Conservation (phyloP, 192 early-diverging fungal species). For the Coemansia sp. region DNA sequence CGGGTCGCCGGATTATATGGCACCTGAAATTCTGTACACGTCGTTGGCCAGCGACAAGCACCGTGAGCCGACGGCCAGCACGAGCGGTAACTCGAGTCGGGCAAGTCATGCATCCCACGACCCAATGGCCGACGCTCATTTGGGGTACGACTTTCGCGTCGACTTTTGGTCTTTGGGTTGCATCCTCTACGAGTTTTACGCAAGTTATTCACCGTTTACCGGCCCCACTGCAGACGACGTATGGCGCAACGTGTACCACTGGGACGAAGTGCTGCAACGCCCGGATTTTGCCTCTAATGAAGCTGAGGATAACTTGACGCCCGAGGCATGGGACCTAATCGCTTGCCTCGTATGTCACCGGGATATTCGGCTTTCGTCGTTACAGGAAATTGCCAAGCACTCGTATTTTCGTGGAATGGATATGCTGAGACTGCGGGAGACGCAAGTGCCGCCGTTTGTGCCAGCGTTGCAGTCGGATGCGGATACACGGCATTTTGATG, state of each 20-base stretch:
- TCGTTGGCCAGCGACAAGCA: constrained; percentile 40
- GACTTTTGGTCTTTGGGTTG: constrained; percentile 78
- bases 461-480: constrained; percentile 66
- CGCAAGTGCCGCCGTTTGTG: constrained; percentile 68
- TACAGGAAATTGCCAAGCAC: constrained; percentile 60
- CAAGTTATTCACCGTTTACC: constrained; percentile 75
- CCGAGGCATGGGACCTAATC: constrained; percentile 76
- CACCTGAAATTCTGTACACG: constrained; percentile 77
- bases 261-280: constrained; percentile 69
- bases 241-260: constrained; percentile 86
- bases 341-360: constrained; percentile 58
- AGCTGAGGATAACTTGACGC: constrained; percentile 76
- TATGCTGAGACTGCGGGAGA: constrained; percentile 62
- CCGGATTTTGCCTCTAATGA: constrained; percentile 76
- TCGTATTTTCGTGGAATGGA: constrained; percentile 64
- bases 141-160: constrained; percentile 66
- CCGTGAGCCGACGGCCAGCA: constrained; percentile 21
- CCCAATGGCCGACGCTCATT: constrained; percentile 57
- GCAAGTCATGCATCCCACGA: constrained; percentile 39
- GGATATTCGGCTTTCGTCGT: constrained; percentile 53
- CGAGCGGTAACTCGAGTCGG: constrained; percentile 38
- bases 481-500: constrained; percentile 83
- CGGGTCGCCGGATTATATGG: constrained; percentile 93
- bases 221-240: constrained; percentile 67
- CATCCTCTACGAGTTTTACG: constrained; percentile 77